These are phyloP conservation scores for Physocladia obscura DNA, from an alignment of 192 early-diverging fungal genomes.

Conservation along the genomic window DNA sequence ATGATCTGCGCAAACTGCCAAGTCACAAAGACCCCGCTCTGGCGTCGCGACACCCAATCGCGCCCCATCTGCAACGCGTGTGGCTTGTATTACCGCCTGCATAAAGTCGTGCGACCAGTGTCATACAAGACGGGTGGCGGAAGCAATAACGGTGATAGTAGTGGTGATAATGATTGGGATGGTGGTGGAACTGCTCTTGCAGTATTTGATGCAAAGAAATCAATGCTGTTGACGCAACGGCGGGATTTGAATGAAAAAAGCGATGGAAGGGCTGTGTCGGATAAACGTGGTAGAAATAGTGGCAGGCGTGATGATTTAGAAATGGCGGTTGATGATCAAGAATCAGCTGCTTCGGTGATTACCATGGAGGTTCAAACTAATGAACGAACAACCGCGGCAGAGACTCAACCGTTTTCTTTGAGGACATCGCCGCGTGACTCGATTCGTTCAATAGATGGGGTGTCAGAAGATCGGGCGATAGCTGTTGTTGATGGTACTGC, in stretches of 20 bases:
- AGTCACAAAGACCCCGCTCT: conserved; percentile 49
- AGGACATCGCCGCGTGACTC: too few species aligned
- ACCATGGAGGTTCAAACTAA: too few species aligned
- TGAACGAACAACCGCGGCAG: too few species aligned
- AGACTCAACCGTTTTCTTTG: too few species aligned
- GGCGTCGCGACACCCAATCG: conserved; percentile 42
- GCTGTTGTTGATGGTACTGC: too few species aligned
- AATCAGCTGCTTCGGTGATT: too few species aligned
- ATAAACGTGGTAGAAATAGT: too few species aligned
- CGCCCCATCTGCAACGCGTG: conserved; percentile 43
- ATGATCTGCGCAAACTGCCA: conserved; percentile 51
- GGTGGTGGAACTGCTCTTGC: not conserved
- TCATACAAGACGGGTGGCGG: not conserved
- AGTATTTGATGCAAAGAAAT: not conserved
- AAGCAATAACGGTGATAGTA: too few species aligned
- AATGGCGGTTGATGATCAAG: too few species aligned
- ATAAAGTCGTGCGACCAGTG: not conserved
- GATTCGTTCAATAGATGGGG: too few species aligned
- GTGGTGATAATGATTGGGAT: not conserved
- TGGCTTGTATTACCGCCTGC: conserved; percentile 19
- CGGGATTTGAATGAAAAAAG: not conserved
- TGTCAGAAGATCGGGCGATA: too few species aligned
- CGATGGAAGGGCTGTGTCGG: not conserved
- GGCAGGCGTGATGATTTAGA: too few species aligned
- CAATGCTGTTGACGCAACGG: not conserved